Conservation (phyloP, 1,139 yeast genomes). For the Yamadazyma aaseri region DNA sequence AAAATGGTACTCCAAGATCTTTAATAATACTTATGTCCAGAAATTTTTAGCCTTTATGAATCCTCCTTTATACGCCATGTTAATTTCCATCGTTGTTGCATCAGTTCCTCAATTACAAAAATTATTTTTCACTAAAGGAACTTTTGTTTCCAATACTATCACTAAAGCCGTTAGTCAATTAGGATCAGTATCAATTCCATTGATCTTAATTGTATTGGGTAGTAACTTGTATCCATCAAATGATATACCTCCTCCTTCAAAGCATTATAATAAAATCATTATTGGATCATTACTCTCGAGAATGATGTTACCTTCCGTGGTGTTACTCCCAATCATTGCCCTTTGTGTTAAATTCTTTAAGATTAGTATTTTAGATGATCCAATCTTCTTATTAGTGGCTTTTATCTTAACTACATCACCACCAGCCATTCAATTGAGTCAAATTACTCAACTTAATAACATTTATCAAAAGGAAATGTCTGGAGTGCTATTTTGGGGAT, state of each 20-base stretch:
- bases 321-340: slow-evolving; percentile 68
- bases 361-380: slow-evolving; percentile 76
- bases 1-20: neutral
- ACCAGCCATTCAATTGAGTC: slow-evolving; percentile 82
- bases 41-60: slow-evolving; percentile 57
- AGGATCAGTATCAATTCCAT: slow-evolving; percentile 88
- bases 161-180: slow-evolving; percentile 74
- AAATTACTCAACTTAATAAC: slow-evolving; percentile 75
- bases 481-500: slow-evolving; percentile 85
- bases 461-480: slow-evolving; percentile 82
- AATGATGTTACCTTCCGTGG: slow-evolving; percentile 72
- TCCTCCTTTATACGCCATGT: slow-evolving; percentile 94
- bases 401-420: slow-evolving; percentile 77
- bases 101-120: slow-evolving; percentile 68
- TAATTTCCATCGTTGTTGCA: slow-evolving; percentile 79
- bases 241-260: slow-evolving; percentile 64
- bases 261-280: slow-evolving; percentile 57
- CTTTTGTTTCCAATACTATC: slow-evolving; percentile 71
- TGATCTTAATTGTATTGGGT: slow-evolving; percentile 71
- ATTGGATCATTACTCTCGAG: slow-evolving; percentile 68
- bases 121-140: slow-evolving; percentile 54
- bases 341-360: slow-evolving; percentile 61
- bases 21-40: slow-evolving; percentile 5
- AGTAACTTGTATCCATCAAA: slow-evolving; percentile 69
- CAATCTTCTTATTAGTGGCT: slow-evolving; percentile 74